phyloP scores from a whole-genome alignment of 2,329 filamentous ascomycete genomes.

The Clonostachys byssicola region DNA sequence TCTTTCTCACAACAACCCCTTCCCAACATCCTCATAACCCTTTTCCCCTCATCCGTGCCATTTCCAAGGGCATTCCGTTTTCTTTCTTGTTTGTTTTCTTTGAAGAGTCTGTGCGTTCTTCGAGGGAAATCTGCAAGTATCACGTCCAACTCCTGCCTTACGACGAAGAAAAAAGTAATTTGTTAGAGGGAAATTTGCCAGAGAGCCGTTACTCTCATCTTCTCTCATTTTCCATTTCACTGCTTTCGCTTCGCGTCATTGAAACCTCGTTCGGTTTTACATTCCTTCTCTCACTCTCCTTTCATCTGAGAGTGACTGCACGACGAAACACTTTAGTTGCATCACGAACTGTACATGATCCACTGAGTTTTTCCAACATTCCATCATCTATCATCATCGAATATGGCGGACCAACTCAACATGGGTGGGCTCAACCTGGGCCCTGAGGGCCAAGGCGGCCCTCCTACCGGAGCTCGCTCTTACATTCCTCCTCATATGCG shows the following conservation, averaged over 20 bases:
- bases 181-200: slow-evolving; percentile 19
- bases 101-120: slow-evolving; percentile 40
- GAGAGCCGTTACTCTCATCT: slow-evolving; percentile 1
- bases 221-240: slow-evolving; percentile 5
- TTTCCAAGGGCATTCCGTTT: slow-evolving; percentile 21
- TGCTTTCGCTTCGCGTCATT: slow-evolving; percentile 16
- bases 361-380: slow-evolving; percentile 2
- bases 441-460: slow-evolving; percentile 25
- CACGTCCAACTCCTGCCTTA: slow-evolving; percentile 4
- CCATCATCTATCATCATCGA: slow-evolving; percentile 25
- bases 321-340: slow-evolving; percentile 1
- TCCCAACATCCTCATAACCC: slow-evolving; percentile 7
- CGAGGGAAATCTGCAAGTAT: slow-evolving; percentile 15
- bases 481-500: slow-evolving; percentile 88
- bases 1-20: slow-evolving; percentile 20
- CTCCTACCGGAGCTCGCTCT: slow-evolving; percentile 41
- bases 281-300: slow-evolving; percentile 16
- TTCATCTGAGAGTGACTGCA: slow-evolving; percentile 21
- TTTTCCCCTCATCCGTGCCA: slow-evolving; percentile 18
- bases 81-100: slow-evolving; percentile 35
- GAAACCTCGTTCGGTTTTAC: slow-evolving; percentile 19
- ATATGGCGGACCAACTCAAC: slow-evolving; percentile 81
- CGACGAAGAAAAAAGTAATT: slow-evolving; percentile 19
- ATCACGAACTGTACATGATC: background rate
- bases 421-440: slow-evolving; percentile 71